Percentiles rank a stretch among this genome's conserved stretches.
Evolutionary conservation across 129 eudicot species (phyloP).

Genomic region (Lactuca sativa): DNA sequence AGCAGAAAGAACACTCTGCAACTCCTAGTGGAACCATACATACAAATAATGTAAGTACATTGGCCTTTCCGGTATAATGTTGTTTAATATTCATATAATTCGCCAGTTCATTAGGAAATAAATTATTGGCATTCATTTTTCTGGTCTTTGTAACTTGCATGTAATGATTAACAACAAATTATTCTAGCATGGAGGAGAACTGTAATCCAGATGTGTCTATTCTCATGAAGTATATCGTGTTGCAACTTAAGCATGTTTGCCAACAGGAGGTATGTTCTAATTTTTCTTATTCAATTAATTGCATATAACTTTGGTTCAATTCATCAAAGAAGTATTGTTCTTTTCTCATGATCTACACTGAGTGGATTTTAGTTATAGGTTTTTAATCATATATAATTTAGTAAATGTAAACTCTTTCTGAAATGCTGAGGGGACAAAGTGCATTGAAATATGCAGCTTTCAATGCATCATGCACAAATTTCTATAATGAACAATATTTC

Average conservation of each 20-base stretch:
- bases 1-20: background rate
- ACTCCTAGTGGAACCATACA: background rate
- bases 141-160: background rate
- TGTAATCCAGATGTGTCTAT: constrained; percentile 3
- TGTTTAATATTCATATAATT: background rate
- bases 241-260: constrained; percentile 1
- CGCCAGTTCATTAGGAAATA: background rate
- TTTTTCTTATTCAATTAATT: background rate
- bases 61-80: background rate
- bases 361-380: background rate
- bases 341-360: background rate
- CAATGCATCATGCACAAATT: background rate
- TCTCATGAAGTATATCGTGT: constrained; percentile 7
- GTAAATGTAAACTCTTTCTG: background rate
- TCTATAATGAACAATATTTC: background rate
- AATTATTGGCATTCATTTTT: background rate
- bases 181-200: background rate
- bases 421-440: background rate
- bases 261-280: constrained; percentile 3
- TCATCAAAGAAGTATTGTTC: background rate
- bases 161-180: constrained; percentile 1
- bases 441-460: background rate
- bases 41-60: background rate
- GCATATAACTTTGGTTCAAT: background rate
- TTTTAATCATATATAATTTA: background rate